Conservation (phyloP, 2,329 filamentous ascomycete species). For the Fusarium stilboides region DNA sequence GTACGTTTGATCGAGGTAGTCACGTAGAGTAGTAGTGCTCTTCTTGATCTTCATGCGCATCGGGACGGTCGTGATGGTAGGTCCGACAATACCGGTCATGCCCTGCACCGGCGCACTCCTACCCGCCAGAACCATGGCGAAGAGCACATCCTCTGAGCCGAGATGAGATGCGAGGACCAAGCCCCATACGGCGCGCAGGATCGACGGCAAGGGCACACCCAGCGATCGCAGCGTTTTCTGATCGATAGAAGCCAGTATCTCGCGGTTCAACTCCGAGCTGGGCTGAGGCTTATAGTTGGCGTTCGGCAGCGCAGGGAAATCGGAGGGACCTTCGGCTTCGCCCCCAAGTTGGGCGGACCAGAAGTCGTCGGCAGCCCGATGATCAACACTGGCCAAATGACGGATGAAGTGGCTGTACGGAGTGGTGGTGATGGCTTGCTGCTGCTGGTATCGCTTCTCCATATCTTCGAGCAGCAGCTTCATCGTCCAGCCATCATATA, state of each 20-base stretch:
- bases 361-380: constrained; percentile 15
- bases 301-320: constrained; percentile 16
- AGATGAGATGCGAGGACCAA: constrained; percentile 17
- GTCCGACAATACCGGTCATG: constrained; percentile 18
- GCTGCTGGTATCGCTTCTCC: constrained; percentile 17
- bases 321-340: constrained; percentile 15
- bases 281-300: constrained; percentile 17
- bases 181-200: constrained; percentile 17
- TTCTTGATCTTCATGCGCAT: constrained; percentile 20
- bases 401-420: constrained; percentile 18
- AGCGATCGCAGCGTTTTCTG: constrained; percentile 17
- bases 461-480: constrained; percentile 19
- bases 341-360: constrained; percentile 12
- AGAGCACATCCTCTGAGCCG: constrained; percentile 16
- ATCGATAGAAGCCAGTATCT: constrained; percentile 15
- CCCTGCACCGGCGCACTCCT: constrained; percentile 18
- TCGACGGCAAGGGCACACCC: constrained; percentile 15
- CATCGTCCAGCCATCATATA: constrained; percentile 20
- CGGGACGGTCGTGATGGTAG: constrained; percentile 17
- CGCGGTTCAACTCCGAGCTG: constrained; percentile 13
- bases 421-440: constrained; percentile 17
- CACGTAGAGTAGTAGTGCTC: constrained; percentile 18
- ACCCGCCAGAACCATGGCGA: constrained; percentile 15
- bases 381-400: constrained; percentile 18
- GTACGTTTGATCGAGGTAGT: constrained; percentile 17